Evolutionary conservation across 768 basidiomycete species (phyloP).

Genomic region (Flagelloscypha sp.): DNA sequence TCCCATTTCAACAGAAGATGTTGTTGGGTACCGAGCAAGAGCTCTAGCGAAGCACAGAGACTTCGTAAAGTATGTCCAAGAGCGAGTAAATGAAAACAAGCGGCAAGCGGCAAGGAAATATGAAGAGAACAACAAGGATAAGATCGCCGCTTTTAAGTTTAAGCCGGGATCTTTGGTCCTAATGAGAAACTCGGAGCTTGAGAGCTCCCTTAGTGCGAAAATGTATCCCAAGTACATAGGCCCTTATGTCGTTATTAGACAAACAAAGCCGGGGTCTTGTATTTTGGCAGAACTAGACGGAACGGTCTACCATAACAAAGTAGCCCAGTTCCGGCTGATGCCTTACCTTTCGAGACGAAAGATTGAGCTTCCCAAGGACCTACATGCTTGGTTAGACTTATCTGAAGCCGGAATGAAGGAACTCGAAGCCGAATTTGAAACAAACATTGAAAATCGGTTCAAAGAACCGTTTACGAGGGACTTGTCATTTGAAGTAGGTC

Average conservation of each 20-base stretch:
- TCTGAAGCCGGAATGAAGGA: too few species aligned
- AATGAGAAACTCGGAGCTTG: constrained; percentile 19
- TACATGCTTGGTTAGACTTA: too few species aligned
- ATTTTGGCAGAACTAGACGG: constrained; percentile 24
- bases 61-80: constrained; percentile 14
- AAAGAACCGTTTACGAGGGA: too few species aligned
- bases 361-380: too few species aligned
- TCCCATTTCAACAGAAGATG: constrained; percentile 8
- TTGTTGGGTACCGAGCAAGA: constrained; percentile 13
- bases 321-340: constrained; percentile 19
- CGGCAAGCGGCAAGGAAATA: constrained; percentile 14
- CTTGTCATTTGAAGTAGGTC: too few species aligned
- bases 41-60: constrained; percentile 11
- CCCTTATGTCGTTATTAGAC: constrained; percentile 24
- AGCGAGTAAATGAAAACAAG: constrained; percentile 9
- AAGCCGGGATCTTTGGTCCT: constrained; percentile 17
- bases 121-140: constrained; percentile 9
- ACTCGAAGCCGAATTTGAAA: too few species aligned
- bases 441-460: too few species aligned
- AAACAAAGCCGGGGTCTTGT: constrained; percentile 21
- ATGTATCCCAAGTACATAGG: constrained; percentile 28
- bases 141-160: constrained; percentile 12
- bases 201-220: constrained; percentile 22
- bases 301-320: constrained; percentile 15
- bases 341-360: too few species aligned